Evolutionary conservation across 2,329 filamentous ascomycete genomes (phyloP), one percentile per base, ranked within the genome.

Genomic region (Allantophomopsis cytisporea): DNA sequence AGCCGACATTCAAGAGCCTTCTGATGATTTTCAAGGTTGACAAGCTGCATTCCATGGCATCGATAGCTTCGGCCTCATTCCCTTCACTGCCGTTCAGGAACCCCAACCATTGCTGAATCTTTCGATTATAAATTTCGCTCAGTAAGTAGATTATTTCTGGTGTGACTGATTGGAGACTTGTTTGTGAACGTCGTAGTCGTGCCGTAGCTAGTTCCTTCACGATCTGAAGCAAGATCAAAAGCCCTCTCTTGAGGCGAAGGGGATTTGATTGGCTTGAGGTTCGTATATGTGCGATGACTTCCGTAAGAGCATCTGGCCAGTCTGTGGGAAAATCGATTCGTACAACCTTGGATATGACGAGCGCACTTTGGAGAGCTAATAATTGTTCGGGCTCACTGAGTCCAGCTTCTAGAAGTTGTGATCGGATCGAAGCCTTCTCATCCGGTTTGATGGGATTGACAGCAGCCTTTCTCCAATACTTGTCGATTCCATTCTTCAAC

Each of bases 401-500:
- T 2, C 83, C 85, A 42, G 83, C 80, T 46, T 84, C 71, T 7
- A 94, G 70, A 16, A 94, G 65, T 17, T 80, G 73, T 4, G 73
- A 73, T 37, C 89, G 78, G 39, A 98, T 91, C 31, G 71, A 56
- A 8, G 71, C 64, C 59, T 91, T 95, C 55, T 94, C 84, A 15
- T 81, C 73, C 20, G 74, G 72, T 55, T 80, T 76, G 41, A 82
- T 73, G 37, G 84, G 76, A 28, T 83, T 83, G 55, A 20, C 56
- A 38, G 41, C 60, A 49, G 28, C 62, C 55, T 70, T 85, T 54
- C 91, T 74, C 91, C 91, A 98, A 60, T 87, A 86, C 56, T 82
- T 87, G 57, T 96, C 89, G 59, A 96, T 88, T 40, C 88, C 91
- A 58, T 96, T 95, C 58, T 96, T 96, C 39, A 98, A 70, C 56